A percentile compares a stretch with the other conserved stretches of the same genome.
Evolutionary conservation across 805 yeast genomes (phyloP).

Genomic region (Nakazawaea wickerhamii): DNA sequence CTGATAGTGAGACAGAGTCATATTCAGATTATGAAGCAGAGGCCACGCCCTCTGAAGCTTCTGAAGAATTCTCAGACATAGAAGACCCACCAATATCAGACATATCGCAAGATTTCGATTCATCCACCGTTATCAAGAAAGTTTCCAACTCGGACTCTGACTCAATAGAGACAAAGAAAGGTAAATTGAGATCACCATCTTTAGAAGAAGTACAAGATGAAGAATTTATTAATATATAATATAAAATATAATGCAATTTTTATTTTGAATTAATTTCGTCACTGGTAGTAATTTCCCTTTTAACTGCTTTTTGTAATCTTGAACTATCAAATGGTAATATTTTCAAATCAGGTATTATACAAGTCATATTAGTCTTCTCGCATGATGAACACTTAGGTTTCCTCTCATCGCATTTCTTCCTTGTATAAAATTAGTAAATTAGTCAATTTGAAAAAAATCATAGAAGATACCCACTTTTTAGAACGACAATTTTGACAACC

Average conservation of each 20-base stretch:
- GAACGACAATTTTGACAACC: conserved; percentile 28
- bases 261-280: too few relatives aligned
- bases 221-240: conserved; percentile 5
- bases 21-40: conserved; percentile 7
- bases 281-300: too few relatives aligned
- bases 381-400: conserved; percentile 64
- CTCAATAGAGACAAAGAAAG: conserved; percentile 1
- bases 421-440: conserved; percentile 40
- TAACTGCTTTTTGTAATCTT: too few relatives aligned
- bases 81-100: conserved; percentile 2
- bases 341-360: conserved; percentile 39
- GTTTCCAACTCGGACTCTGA: not conserved
- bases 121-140: not conserved
- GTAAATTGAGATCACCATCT: conserved; percentile 11
- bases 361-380: conserved; percentile 58
- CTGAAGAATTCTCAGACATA: not conserved
- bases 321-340: conserved; percentile 2
- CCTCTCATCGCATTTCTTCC: conserved; percentile 61
- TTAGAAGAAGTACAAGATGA: conserved; percentile 14
- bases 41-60: too few relatives aligned
- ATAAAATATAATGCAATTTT: not conserved
- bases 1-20: not conserved
- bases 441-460: conserved; percentile 30
- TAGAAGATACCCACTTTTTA: conserved; percentile 29
- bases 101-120: not conserved